Evolutionary conservation across 257 asterid genomes (phyloP), one percentile per base, ranked within the genome.

Genomic region (Cruciata laevipes): DNA sequence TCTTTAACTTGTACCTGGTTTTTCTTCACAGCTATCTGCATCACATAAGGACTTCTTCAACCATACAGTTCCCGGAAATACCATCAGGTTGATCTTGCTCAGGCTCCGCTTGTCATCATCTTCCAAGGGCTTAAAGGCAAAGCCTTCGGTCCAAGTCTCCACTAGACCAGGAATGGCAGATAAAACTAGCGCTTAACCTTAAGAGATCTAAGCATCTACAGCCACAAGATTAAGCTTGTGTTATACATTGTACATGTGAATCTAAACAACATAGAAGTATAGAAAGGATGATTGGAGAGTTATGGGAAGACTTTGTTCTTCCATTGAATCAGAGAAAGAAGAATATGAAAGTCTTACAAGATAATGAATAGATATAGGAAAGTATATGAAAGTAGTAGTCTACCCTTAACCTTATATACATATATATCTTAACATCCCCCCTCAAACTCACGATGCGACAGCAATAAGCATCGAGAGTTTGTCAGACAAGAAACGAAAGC

Each of bases 101-200:
- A 93, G 79, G 61, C 83, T 76, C 61, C 27, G 83, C 73, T 64
- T 88, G 77, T 93, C 99, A 8, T 79, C 72, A 65, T 86, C 96
- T 76, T 82, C 88, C 83, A 94, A 74, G 61, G 73, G 89, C 69
- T 77, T 69, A 78, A 94, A 94, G 65, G 96, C 99, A 68, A 94
- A 94, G 55, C 97, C 96, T 7, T 71, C 75, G 1, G 95, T 88
- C 99, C 99, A 94, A 67, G 99, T 94, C 75, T 87, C 96, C 53
- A 94, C 88, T 65, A 88, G 72, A 59, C 77, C 78, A 58, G 99
- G 96, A 65, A 94, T 80, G 40, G 99, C 97, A 65, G 97, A 94
- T 78, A 94, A 71, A 24, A 90, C 88, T 2, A 94, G 93, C 85
- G 71, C 83, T 85, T 84, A 23, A 94, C 90, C 83, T 90, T 87